Evolutionary conservation across 2,329 filamentous ascomycete species (phyloP).

Genomic region (Xylaria sp.): DNA sequence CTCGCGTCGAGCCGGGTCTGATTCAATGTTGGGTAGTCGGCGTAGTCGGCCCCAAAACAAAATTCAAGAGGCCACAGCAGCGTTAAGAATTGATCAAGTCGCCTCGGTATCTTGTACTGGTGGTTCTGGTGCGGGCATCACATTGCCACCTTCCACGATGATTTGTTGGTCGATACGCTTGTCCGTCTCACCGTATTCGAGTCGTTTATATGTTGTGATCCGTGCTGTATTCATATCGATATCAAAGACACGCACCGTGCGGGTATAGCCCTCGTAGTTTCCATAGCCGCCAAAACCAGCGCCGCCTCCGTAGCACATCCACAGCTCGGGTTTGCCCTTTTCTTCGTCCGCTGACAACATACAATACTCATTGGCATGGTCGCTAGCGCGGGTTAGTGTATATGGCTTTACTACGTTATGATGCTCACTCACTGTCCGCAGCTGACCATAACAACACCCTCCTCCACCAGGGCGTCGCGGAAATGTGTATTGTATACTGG

Average conservation of each 20-base stretch:
- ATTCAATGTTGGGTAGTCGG: background rate
- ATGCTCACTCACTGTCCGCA: conserved; percentile 77
- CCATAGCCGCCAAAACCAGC: conserved; percentile 94
- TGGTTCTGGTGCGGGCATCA: conserved; percentile 30
- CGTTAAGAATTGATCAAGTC: background rate
- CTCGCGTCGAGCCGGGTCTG: background rate
- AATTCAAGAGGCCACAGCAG: background rate
- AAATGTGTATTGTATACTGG: conserved; percentile 93
- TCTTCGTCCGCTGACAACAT: conserved; percentile 66
- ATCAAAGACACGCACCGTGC: conserved; percentile 86
- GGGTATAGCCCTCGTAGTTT: conserved; percentile 84
- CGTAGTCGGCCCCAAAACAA: background rate
- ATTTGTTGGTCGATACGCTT: conserved; percentile 67
- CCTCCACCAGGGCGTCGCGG: conserved; percentile 82
- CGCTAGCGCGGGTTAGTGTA: conserved; percentile 53
- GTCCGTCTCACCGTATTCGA: conserved; percentile 69
- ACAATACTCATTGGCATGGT: conserved; percentile 98
- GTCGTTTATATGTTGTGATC: conserved; percentile 89
- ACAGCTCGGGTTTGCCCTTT: conserved; percentile 70
- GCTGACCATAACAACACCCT: conserved; percentile 84
- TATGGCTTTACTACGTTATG: background rate
- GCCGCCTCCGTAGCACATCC: conserved; percentile 98
- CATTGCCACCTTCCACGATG: conserved; percentile 66
- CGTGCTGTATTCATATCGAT: conserved; percentile 89
- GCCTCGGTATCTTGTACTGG: conserved; percentile 3